These are phyloP conservation scores for Saccharomyces hybrid DNA, from an alignment of 1,139 yeast genomes.

Conservation along the genomic window DNA sequence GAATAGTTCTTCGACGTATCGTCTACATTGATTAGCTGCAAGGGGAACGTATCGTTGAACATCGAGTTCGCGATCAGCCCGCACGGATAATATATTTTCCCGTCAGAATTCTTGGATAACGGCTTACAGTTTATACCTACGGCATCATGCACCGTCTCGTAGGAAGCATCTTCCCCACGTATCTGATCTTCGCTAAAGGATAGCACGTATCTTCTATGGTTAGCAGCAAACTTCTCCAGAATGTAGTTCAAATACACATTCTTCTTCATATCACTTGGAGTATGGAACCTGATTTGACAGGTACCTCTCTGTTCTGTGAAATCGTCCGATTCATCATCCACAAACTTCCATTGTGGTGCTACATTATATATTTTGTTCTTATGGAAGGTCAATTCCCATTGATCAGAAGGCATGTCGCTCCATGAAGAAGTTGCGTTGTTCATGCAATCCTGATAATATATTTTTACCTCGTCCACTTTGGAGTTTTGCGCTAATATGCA, in stretches of 20 bases:
- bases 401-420: conserved; percentile 54
- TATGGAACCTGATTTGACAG: conserved; percentile 71
- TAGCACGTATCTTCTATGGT: conserved; percentile 88
- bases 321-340: conserved; percentile 38
- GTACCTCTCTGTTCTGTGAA: conserved; percentile 43
- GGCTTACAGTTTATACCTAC: conserved; percentile 71
- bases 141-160: conserved; percentile 45
- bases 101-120: conserved; percentile 42
- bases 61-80: conserved; percentile 71
- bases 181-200: conserved; percentile 88
- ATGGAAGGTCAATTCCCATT: conserved; percentile 47
- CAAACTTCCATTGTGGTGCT: conserved; percentile 61
- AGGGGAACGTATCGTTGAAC: conserved; percentile 61
- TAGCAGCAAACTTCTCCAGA: conserved; percentile 76
- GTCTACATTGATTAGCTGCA: conserved; percentile 25
- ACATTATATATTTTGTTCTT: conserved; percentile 31
- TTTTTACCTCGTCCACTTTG: conserved; percentile 65
- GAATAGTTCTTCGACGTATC: conserved; percentile 39
- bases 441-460: conserved; percentile 77
- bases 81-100: conserved; percentile 60
- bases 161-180: conserved; percentile 44
- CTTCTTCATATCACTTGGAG: conserved; percentile 66
- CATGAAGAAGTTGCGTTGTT: conserved; percentile 47
- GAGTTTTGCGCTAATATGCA: conserved; percentile 79
- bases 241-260: conserved; percentile 78